phyloP scores from a whole-genome alignment of 2,329 filamentous ascomycete species.

The Pseudogymnoascus destructans region DNA sequence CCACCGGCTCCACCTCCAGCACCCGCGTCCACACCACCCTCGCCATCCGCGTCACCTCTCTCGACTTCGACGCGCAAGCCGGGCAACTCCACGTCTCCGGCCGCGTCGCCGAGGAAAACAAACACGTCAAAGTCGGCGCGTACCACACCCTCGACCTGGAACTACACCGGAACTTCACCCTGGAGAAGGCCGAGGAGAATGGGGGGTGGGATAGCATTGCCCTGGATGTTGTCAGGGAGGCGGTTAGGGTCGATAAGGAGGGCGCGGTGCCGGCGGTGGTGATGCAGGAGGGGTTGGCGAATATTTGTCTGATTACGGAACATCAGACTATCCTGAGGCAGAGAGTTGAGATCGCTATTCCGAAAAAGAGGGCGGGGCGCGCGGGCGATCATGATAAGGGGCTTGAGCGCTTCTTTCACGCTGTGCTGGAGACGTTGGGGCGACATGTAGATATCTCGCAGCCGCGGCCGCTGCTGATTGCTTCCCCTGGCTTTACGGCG shows the following conservation, averaged over 20 bases:
- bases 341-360: conserved; percentile 51
- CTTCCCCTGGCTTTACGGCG: conserved; percentile 81
- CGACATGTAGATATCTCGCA: conserved; percentile 63
- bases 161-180: conserved; percentile 71
- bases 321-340: conserved; percentile 66
- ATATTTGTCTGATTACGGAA: conserved; percentile 72
- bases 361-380: conserved; percentile 51
- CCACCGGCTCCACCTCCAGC: conserved; percentile 49
- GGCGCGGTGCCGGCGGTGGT: conserved; percentile 82
- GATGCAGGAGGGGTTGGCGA: conserved; percentile 79
- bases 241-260: conserved; percentile 63
- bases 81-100: conserved; percentile 57
- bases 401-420: conserved; percentile 65
- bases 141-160: conserved; percentile 73
- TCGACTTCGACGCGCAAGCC: conserved; percentile 58
- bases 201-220: conserved; percentile 86
- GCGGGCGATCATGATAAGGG: conserved; percentile 53
- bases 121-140: conserved; percentile 51
- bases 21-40: conserved; percentile 51
- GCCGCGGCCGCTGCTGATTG: conserved; percentile 64
- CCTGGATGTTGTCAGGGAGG: conserved; percentile 62
- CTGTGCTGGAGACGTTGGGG: conserved; percentile 60
- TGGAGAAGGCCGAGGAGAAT: conserved; percentile 52
- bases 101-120: conserved; percentile 51
- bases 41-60: conserved; percentile 48